These are phyloP conservation scores for Geoglossum glabrum DNA, from an alignment of 495 filamentous ascomycete species.

Conservation along the genomic window DNA sequence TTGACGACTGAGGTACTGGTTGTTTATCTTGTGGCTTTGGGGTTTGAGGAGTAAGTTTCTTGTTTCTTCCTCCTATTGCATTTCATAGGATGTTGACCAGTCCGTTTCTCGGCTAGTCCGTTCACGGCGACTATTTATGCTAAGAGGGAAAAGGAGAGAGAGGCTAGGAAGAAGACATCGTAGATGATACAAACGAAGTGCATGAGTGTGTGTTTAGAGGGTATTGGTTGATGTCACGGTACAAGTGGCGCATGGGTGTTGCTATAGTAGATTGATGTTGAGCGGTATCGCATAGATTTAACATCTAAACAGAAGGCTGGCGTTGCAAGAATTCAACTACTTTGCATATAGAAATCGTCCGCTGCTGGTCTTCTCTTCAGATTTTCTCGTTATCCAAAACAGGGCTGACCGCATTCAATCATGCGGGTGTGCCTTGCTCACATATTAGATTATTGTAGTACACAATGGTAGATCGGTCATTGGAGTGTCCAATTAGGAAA, in stretches of 20 bases:
- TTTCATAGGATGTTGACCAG: slow-evolving; percentile 5
- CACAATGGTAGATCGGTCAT: too few relatives aligned
- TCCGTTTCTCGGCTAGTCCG: slow-evolving; percentile 29
- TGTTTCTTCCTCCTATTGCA: slow-evolving; percentile 2
- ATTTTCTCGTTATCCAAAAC: too few relatives aligned
- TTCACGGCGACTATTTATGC: slow-evolving; percentile 89
- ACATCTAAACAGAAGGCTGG: background rate
- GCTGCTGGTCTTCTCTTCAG: too few relatives aligned
- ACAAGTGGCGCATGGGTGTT: background rate
- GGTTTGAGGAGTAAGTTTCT: slow-evolving; percentile 60
- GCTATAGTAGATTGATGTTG: background rate
- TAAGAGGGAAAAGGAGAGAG: slow-evolving; percentile 44
- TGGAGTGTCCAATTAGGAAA: too few relatives aligned
- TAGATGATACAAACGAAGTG: background rate
- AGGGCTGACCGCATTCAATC: too few relatives aligned
- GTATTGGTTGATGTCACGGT: background rate
- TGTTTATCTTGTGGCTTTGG: slow-evolving; percentile 64
- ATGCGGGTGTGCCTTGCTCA: too few relatives aligned
- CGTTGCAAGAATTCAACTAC: slow-evolving; percentile 1
- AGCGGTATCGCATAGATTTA: background rate
- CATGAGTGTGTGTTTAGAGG: background rate
- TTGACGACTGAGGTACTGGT: slow-evolving; percentile 56
- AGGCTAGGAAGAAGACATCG: slow-evolving; percentile 24
- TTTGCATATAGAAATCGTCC: background rate
- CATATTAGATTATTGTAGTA: too few relatives aligned